Base-by-base conservation (phyloP, 495 filamentous ascomycete genomes). In the Neurospora sp. region DNA sequence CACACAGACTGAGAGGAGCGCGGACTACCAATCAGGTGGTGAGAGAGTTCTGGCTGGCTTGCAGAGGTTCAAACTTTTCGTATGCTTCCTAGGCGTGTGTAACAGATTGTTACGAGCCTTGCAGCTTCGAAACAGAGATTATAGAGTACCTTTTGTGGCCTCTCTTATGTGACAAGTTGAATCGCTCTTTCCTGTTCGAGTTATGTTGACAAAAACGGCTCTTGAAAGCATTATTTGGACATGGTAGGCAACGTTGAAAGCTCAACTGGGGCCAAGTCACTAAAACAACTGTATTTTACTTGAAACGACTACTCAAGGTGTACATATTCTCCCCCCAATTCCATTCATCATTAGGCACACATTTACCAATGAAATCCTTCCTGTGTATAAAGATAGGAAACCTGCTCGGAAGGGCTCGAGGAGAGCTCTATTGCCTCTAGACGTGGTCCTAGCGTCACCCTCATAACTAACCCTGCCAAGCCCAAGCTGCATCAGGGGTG, bases 41-140 rank as follows among this genome's bases (percentile, higher is more conserved):
- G 40, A 71, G 79, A 44, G 78, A 78, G 68, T 77, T 76, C 70
- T 77, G 76, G 78, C 48, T 79, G 71, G 73, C 74, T 40, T 74
- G 73, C 65, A 61, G 74, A 8, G 68, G 71, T n/a, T 72, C 40
- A 4, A 76, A 70, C 61, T 78, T 71, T 71, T 69, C 72, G 38
- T 82, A 80, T 79, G 73, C 44, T 59, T 74, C 73, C 14, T 45
- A 70, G n/a, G 78, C 27, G 14, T 65, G 6, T 17, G 14, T 3
- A 35, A 65, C 3, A 27, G 27, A 59, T 65, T 8, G 10, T 27
- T 16, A 8, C 7, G 14, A 35, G 53, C 27, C 3, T 17, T 35
- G 6, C 12, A 61, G 2, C 27, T 65, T 3, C 35, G 35, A 37
- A 16, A 35, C 17, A 17, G 6, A 65, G 7, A 37, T 65, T 61